phyloP scores from a whole-genome alignment of 202 grass and related monocot species.

The Panicum virgatum region DNA sequence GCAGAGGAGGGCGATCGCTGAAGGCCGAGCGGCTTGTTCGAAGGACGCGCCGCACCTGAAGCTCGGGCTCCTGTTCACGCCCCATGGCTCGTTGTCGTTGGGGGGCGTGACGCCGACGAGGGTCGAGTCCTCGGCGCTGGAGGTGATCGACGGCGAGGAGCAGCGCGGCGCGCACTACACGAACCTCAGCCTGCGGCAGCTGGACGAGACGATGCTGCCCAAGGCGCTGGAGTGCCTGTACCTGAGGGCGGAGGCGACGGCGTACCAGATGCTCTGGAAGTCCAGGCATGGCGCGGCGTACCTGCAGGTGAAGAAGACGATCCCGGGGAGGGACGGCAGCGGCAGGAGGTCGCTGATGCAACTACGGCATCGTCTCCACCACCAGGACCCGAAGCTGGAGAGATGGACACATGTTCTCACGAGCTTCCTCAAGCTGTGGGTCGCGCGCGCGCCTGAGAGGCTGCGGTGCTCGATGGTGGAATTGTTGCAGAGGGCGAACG shows the following conservation, averaged over 20 bases:
- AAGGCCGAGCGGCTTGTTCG: background rate
- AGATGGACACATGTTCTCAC: background rate
- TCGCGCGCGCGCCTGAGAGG: background rate
- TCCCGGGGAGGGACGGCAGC: background rate
- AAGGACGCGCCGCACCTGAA: background rate
- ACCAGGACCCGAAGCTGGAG: background rate
- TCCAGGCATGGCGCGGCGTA: background rate
- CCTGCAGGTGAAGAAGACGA: constrained; percentile 22
- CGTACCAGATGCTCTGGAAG: constrained; percentile 15
- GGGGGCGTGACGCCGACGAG: background rate
- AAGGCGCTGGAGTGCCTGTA: constrained; percentile 18
- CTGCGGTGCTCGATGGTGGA: constrained; percentile 8
- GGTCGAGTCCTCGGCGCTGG: background rate
- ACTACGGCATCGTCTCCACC: background rate
- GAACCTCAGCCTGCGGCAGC: background rate
- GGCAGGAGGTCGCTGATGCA: background rate
- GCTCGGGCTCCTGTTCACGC: constrained; percentile 1
- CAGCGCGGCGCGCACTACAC: background rate
- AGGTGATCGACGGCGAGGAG: constrained; percentile 28
- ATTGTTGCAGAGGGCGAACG: constrained; percentile 6
- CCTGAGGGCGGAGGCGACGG: background rate
- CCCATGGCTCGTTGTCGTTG: background rate
- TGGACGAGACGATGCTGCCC: constrained; percentile 23
- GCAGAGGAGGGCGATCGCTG: background rate
- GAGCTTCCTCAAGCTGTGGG: constrained; percentile 19